A percentile compares a stretch with the other conserved stretches of the same genome.
phyloP scores from a whole-genome alignment of 2,329 filamentous ascomycete species.

The Septoria linicola region DNA sequence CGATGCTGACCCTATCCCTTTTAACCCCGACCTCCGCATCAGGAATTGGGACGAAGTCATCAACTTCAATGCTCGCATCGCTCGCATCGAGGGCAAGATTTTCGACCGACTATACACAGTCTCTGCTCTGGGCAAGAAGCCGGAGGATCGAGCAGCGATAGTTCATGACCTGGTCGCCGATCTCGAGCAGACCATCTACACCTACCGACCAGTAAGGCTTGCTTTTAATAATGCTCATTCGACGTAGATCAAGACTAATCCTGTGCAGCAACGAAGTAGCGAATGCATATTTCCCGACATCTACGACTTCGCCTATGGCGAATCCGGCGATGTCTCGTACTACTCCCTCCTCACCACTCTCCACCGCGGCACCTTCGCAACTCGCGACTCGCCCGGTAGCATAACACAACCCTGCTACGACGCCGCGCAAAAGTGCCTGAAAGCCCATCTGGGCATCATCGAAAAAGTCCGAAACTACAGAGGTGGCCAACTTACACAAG shows the following conservation, averaged over 20 bases:
- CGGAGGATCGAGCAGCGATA: slow-evolving; percentile 13
- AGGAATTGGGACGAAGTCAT: slow-evolving; percentile 11
- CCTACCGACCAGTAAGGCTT: background rate
- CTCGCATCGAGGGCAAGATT: slow-evolving; percentile 15
- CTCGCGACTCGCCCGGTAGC: slow-evolving; percentile 8
- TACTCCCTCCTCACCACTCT: slow-evolving; percentile 19
- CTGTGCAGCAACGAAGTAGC: background rate
- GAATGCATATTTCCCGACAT: slow-evolving; percentile 12
- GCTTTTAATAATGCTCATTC: background rate
- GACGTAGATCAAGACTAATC: background rate
- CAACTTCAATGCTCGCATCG: background rate
- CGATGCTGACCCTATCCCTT: slow-evolving; percentile 11
- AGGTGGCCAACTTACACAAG: slow-evolving; percentile 9
- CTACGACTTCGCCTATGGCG: slow-evolving; percentile 9
- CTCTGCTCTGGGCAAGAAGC: slow-evolving; percentile 10
- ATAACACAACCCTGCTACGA: slow-evolving; percentile 19
- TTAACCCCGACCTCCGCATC: slow-evolving; percentile 3
- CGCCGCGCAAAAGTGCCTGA: slow-evolving; percentile 15
- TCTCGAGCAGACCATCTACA: slow-evolving; percentile 6
- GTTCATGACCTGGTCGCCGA: slow-evolving; percentile 8
- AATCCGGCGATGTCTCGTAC: slow-evolving; percentile 9
- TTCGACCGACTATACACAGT: slow-evolving; percentile 17
- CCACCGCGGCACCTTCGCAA: slow-evolving; percentile 15
- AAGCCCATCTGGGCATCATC: slow-evolving; percentile 15
- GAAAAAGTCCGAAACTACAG: slow-evolving; percentile 7